A percentile compares a stretch with the other conserved stretches of the same genome.
Conservation (phyloP, 768 basidiomycete species). For the Psilocybe azurescens region DNA sequence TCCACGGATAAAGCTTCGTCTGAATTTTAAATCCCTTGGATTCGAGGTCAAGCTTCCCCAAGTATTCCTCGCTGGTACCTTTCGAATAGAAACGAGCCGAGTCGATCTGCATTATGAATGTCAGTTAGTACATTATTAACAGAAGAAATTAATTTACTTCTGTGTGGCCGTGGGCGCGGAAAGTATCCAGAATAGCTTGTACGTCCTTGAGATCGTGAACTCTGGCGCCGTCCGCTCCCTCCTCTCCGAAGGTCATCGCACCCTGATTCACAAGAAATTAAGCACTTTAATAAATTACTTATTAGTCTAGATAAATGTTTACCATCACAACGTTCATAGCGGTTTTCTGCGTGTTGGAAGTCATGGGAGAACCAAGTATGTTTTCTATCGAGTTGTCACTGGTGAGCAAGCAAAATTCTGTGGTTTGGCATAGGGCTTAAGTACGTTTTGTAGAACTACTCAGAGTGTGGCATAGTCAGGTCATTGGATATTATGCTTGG, state of each 20-base stretch:
- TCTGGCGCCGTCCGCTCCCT: slow-evolving; percentile 52
- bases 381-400: neutral
- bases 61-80: slow-evolving; percentile 60
- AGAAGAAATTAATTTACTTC: slow-evolving; percentile 38
- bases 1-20: slow-evolving; percentile 60
- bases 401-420: neutral
- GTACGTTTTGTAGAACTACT: neutral
- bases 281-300: neutral
- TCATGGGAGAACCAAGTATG: slow-evolving; percentile 22
- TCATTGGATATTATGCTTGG: neutral
- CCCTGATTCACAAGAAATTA: slow-evolving; percentile 37
- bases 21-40: slow-evolving; percentile 58
- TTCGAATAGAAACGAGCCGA: slow-evolving; percentile 54
- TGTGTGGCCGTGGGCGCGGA: slow-evolving; percentile 59
- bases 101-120: slow-evolving; percentile 41
- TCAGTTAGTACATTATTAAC: neutral
- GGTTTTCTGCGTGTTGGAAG: slow-evolving; percentile 38
- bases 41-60: slow-evolving; percentile 58
- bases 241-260: slow-evolving; percentile 59
- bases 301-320: neutral
- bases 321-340: slow-evolving; percentile 59
- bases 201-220: slow-evolving; percentile 54
- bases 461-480: neutral
- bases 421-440: neutral
- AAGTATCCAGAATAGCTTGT: slow-evolving; percentile 57